A percentile compares a stretch with the other conserved stretches of the same genome.
Conservation (phyloP, 1,284 basidiomycete species). For the Marasmius oreades region DNA sequence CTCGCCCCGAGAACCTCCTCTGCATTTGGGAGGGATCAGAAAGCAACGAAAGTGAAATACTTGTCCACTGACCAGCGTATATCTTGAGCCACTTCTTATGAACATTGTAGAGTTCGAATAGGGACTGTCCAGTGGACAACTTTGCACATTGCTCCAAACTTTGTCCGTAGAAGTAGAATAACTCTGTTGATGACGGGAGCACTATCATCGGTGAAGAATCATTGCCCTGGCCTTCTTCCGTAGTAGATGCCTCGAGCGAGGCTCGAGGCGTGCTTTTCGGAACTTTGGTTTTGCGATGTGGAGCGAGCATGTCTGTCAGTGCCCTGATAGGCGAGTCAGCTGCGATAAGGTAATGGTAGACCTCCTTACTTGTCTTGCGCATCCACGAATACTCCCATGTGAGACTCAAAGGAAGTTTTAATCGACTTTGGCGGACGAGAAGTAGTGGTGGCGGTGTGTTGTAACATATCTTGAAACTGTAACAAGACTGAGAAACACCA, state of each 20-base stretch:
- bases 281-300: conserved; percentile 60
- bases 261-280: conserved; percentile 46
- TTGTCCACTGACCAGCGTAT: conserved; percentile 75
- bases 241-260: conserved; percentile 59
- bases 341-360: not conserved
- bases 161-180: conserved; percentile 97
- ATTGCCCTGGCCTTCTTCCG: conserved; percentile 42
- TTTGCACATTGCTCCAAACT: conserved; percentile 92
- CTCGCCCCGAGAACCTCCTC: conserved; percentile 82
- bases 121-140: conserved; percentile 74
- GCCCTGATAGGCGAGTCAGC: conserved; percentile 41
- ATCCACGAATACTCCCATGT: conserved; percentile 92
- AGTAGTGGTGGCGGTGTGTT: conserved; percentile 42
- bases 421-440: conserved; percentile 61
- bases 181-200: conserved; percentile 89
- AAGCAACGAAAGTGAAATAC: conserved; percentile 3
- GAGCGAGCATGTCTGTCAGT: conserved; percentile 77
- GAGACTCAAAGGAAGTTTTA: conserved; percentile 85
- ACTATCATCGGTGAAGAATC: conserved; percentile 58
- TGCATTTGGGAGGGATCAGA: conserved; percentile 26
- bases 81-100: conserved; percentile 93
- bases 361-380: conserved; percentile 83
- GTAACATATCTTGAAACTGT: conserved; percentile 63
- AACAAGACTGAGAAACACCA: conserved; percentile 1
- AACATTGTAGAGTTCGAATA: conserved; percentile 76